Percentiles rank a stretch among this genome's conserved stretches.
Evolutionary conservation across 2,329 filamentous ascomycete genomes (phyloP).

Genomic region (Coniochaeta prunicola): DNA sequence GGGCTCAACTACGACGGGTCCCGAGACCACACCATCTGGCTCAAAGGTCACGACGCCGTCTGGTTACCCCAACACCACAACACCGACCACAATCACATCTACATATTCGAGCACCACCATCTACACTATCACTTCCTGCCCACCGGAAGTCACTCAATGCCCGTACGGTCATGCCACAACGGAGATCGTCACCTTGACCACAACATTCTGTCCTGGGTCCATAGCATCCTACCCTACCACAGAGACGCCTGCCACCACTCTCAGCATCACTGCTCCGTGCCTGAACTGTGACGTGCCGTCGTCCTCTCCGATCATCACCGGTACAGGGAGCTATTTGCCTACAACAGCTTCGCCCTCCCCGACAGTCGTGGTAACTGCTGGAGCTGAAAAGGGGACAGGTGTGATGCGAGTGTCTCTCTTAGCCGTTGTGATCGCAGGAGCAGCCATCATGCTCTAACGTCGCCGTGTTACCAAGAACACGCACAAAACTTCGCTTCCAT

Average conservation of each 20-base stretch:
- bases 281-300: neutral
- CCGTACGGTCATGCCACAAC: constrained; percentile 5
- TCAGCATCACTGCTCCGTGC: neutral
- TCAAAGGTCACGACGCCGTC: neutral
- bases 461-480: neutral
- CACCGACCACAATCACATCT: neutral
- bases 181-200: constrained; percentile 9
- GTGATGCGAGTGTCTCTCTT: neutral
- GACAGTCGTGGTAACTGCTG: neutral
- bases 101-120: neutral
- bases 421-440: neutral
- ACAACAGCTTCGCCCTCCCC: neutral
- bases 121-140: constrained; percentile 12
- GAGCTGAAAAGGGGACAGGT: neutral
- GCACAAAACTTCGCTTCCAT: neutral
- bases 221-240: constrained; percentile 7
- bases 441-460: neutral
- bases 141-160: constrained; percentile 9
- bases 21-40: neutral
- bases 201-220: constrained; percentile 10
- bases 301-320: neutral
- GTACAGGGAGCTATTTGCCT: neutral
- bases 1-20: neutral
- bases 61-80: neutral
- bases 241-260: neutral